A percentile compares a stretch with the other conserved stretches of the same genome.
phyloP scores from a whole-genome alignment of 208 protist species.

The Acanthamoeba healyi region DNA sequence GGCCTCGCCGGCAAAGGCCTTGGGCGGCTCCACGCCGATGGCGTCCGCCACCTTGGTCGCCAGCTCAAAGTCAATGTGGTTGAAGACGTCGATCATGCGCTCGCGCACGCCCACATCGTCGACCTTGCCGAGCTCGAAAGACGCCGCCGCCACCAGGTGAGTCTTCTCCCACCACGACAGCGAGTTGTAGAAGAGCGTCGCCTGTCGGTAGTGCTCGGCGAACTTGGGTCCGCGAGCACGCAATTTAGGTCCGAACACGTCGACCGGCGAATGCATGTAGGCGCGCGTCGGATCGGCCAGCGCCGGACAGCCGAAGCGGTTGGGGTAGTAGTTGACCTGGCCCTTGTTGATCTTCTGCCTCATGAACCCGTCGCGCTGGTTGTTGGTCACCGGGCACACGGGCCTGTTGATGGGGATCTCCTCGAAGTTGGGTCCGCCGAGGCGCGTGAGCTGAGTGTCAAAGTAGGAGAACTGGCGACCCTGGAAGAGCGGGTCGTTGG shows the following conservation, averaged over 20 bases:
- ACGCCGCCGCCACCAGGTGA: conserved; percentile 40
- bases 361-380: conserved; percentile 88
- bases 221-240: conserved; percentile 52
- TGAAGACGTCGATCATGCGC: conserved; percentile 33
- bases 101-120: conserved; percentile 63
- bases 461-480: conserved; percentile 90
- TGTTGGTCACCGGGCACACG: conserved; percentile 66
- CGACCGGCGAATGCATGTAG: not conserved
- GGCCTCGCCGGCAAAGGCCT: conserved; percentile 32
- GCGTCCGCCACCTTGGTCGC: conserved; percentile 22
- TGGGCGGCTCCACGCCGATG: conserved; percentile 64
- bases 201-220: conserved; percentile 75
- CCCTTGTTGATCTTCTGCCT: conserved; percentile 81
- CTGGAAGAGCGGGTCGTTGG: conserved; percentile 91
- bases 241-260: conserved; percentile 12
- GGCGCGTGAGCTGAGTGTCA: conserved; percentile 91
- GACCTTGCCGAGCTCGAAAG: conserved; percentile 72
- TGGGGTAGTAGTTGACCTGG: conserved; percentile 69
- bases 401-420: conserved; percentile 91
- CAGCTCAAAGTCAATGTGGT: conserved; percentile 65
- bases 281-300: not conserved
- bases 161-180: conserved; percentile 52
- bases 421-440: conserved; percentile 89
- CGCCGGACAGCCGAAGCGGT: conserved; percentile 44
- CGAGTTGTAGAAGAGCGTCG: conserved; percentile 68